Conservation (phyloP, 2,329 filamentous ascomycete genomes). For the Trichophyton verrucosum region DNA sequence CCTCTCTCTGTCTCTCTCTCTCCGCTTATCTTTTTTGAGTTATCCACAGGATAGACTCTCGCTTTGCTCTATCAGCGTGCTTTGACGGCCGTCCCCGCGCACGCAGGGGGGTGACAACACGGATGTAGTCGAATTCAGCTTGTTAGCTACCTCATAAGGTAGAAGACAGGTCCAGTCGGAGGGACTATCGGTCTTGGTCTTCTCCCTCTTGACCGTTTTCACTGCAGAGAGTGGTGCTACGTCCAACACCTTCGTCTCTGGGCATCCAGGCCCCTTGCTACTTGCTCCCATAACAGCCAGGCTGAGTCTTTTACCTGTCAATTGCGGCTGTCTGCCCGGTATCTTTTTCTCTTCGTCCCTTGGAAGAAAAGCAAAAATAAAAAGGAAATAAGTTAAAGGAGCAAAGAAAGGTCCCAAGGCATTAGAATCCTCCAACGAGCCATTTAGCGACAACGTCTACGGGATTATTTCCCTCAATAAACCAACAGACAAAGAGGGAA, state of each 20-base stretch:
- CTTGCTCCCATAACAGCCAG: background rate
- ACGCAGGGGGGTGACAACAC: background rate
- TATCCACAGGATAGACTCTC: background rate
- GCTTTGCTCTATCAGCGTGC: background rate
- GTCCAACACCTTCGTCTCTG: background rate
- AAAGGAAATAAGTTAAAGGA: background rate
- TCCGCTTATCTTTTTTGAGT: background rate
- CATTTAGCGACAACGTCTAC: background rate
- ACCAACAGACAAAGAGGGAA: background rate
- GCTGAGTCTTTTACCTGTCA: background rate
- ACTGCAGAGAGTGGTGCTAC: background rate
- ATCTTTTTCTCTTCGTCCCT: background rate
- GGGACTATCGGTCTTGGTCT: background rate
- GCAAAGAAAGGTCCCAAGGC: too few species aligned
- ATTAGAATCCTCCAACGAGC: background rate
- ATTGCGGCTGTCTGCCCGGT: background rate
- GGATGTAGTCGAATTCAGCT: background rate
- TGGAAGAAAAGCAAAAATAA: background rate
- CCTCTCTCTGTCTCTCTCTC: background rate
- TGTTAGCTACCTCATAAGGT: background rate
- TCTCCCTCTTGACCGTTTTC: background rate
- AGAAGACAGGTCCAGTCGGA: background rate
- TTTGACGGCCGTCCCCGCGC: background rate
- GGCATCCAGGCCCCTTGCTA: background rate
- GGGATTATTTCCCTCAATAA: background rate